These are phyloP conservation scores for Trichoderma koningii DNA, from an alignment of 2,329 filamentous ascomycete species.

Conservation along the genomic window DNA sequence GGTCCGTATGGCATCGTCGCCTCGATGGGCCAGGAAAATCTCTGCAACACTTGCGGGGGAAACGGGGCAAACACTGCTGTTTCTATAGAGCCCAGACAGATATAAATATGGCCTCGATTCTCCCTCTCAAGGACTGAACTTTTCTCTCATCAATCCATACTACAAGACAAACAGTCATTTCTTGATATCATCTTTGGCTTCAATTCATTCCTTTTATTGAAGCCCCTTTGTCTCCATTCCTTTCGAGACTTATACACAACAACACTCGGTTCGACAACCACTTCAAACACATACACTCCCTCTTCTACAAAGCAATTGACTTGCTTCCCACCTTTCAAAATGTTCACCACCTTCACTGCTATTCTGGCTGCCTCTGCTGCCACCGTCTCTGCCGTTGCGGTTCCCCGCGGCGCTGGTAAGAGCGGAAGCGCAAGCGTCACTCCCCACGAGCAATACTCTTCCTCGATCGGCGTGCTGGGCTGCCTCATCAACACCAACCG, in stretches of 20 bases:
- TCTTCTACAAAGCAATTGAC: conserved; percentile 21
- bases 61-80: conserved; percentile 5
- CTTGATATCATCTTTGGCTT: conserved; percentile 8
- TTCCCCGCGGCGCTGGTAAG: conserved; percentile 32
- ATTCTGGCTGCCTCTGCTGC: conserved; percentile 38
- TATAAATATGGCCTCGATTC: conserved; percentile 25
- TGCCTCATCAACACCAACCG: conserved; percentile 64
- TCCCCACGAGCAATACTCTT: conserved; percentile 59
- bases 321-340: conserved; percentile 20
- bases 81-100: not conserved
- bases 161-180: conserved; percentile 18
- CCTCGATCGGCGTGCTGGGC: conserved; percentile 59
- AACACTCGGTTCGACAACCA: conserved; percentile 18
- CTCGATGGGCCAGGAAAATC: conserved; percentile 14
- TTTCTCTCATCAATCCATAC: not conserved
- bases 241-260: conserved; percentile 19
- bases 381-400: conserved; percentile 36
- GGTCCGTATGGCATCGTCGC: conserved; percentile 20
- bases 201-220: conserved; percentile 23
- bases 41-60: conserved; percentile 10
- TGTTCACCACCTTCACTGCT: conserved; percentile 33
- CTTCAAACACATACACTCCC: conserved; percentile 9
- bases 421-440: conserved; percentile 46
- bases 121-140: conserved; percentile 1
- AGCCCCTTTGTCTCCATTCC: conserved; percentile 21